phyloP scores from a whole-genome alignment of 2,329 filamentous ascomycete genomes.

The Alternaria sp. region DNA sequence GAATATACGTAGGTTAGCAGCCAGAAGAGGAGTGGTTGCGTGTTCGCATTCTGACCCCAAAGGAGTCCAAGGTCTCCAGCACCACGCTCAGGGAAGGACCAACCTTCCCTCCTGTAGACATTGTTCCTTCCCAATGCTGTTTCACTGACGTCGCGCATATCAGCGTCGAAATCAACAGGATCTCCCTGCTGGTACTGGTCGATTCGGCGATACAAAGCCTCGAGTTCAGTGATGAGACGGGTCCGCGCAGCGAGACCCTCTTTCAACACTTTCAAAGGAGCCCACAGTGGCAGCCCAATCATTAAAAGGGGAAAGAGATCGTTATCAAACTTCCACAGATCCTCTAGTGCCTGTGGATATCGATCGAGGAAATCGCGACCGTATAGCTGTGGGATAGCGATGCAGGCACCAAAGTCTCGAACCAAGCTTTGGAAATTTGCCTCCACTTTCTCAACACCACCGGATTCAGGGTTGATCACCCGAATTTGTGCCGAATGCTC shows the following conservation, averaged over 20 bases:
- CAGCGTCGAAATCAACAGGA: constrained; percentile 41
- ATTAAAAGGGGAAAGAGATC: constrained; percentile 57
- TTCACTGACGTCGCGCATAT: constrained; percentile 43
- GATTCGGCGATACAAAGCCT: constrained; percentile 38
- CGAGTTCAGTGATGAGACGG: constrained; percentile 32
- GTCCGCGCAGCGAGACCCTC: constrained; percentile 53
- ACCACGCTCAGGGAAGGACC: constrained; percentile 35
- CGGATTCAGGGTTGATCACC: not conserved
- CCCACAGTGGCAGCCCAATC: constrained; percentile 60
- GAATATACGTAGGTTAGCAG: constrained; percentile 18
- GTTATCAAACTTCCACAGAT: constrained; percentile 61
- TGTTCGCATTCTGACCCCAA: constrained; percentile 63
- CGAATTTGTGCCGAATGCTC: not conserved
- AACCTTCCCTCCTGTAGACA: constrained; percentile 35
- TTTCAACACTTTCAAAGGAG: constrained; percentile 57
- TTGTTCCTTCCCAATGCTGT: constrained; percentile 40
- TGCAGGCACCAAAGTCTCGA: constrained; percentile 9
- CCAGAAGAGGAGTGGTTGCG: constrained; percentile 52
- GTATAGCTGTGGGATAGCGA: constrained; percentile 18
- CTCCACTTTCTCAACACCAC: constrained; percentile 39
- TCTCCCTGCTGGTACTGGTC: constrained; percentile 27
- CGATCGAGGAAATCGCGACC: constrained; percentile 61
- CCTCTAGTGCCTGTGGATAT: constrained; percentile 58
- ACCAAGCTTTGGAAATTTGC: constrained; percentile 32
- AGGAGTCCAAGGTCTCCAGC: constrained; percentile 52